Conservation (phyloP, 805 yeast genomes). For the Torulaspora franciscae region DNA sequence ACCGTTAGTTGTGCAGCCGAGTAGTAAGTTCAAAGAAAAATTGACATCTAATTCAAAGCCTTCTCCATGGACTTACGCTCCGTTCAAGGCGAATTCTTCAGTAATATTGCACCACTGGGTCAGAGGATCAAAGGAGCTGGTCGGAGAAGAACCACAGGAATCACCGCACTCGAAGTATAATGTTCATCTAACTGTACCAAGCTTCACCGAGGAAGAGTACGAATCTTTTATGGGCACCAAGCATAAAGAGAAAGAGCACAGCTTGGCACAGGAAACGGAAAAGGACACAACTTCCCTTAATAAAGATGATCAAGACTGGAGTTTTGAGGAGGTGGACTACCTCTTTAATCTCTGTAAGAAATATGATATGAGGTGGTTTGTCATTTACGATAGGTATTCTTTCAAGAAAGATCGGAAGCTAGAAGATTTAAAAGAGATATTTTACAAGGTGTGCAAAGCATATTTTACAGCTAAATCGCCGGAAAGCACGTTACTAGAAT, state of each 20-base stretch:
- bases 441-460: slow-evolving; percentile 61
- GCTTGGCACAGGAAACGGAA: slow-evolving; percentile 13
- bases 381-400: slow-evolving; percentile 56
- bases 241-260: slow-evolving; percentile 26
- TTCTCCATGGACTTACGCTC: slow-evolving; percentile 74
- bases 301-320: slow-evolving; percentile 43
- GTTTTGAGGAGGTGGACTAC: slow-evolving; percentile 69
- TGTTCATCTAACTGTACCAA: slow-evolving; percentile 63
- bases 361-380: slow-evolving; percentile 53
- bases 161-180: slow-evolving; percentile 72
- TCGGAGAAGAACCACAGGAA: slow-evolving; percentile 33
- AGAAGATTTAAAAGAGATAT: slow-evolving; percentile 81
- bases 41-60: slow-evolving; percentile 57
- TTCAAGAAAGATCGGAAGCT: slow-evolving; percentile 41
- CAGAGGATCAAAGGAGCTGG: slow-evolving; percentile 54
- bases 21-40: slow-evolving; percentile 56
- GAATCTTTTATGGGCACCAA: slow-evolving; percentile 45
- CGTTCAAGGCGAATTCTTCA: slow-evolving; percentile 55
- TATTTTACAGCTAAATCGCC: slow-evolving; percentile 44
- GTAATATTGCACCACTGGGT: slow-evolving; percentile 80
- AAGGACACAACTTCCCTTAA: slow-evolving; percentile 5
- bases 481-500: slow-evolving; percentile 51
- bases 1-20: slow-evolving; percentile 54
- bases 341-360: slow-evolving; percentile 66
- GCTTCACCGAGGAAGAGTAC: slow-evolving; percentile 59